These are phyloP conservation scores for Cladosporium colombiae DNA, from an alignment of 2,329 filamentous ascomycete genomes.

Conservation along the genomic window DNA sequence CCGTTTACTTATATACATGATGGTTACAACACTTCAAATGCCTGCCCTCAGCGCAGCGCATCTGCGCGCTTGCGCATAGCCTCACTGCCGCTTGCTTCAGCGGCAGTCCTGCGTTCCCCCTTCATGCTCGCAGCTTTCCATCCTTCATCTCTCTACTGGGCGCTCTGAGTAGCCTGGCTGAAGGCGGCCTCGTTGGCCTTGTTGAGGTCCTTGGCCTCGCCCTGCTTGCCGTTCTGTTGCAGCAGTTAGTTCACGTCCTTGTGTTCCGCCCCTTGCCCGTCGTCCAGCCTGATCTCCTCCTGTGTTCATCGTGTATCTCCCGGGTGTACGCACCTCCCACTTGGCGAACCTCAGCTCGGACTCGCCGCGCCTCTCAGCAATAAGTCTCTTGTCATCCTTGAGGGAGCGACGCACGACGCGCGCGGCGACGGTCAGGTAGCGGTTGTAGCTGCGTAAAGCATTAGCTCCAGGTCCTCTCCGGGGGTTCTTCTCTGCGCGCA, in stretches of 20 bases:
- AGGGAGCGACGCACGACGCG: slow-evolving; percentile 94
- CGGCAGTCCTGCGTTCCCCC: slow-evolving; percentile 16
- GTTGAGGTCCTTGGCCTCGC: slow-evolving; percentile 74
- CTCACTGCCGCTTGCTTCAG: slow-evolving; percentile 3
- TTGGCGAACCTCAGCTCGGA: slow-evolving; percentile 88
- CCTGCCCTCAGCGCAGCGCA: slow-evolving; percentile 13
- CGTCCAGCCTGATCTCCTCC: background rate
- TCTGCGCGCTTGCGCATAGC: slow-evolving; percentile 18
- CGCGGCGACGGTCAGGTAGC: slow-evolving; percentile 93
- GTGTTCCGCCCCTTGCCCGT: background rate
- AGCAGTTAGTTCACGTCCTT: slow-evolving; percentile 6
- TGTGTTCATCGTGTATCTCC: slow-evolving; percentile 12
- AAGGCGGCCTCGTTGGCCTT: slow-evolving; percentile 54
- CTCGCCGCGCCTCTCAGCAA: slow-evolving; percentile 85
- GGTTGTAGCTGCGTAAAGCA: slow-evolving; percentile 81
- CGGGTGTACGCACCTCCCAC: slow-evolving; percentile 77
- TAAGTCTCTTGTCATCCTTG: slow-evolving; percentile 89
- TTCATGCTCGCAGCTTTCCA: slow-evolving; percentile 16
- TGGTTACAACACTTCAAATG: slow-evolving; percentile 26
- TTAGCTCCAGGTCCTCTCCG: slow-evolving; percentile 14
- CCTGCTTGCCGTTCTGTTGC: slow-evolving; percentile 89
- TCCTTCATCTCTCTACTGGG: slow-evolving; percentile 21
- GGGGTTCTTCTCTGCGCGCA: background rate
- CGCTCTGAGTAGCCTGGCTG: slow-evolving; percentile 45
- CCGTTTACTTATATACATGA: slow-evolving; percentile 30